A percentile compares a stretch with the other conserved stretches of the same genome.
These are phyloP conservation scores for Penicillium desertorum DNA, from an alignment of 495 filamentous ascomycete genomes.

Conservation along the genomic window DNA sequence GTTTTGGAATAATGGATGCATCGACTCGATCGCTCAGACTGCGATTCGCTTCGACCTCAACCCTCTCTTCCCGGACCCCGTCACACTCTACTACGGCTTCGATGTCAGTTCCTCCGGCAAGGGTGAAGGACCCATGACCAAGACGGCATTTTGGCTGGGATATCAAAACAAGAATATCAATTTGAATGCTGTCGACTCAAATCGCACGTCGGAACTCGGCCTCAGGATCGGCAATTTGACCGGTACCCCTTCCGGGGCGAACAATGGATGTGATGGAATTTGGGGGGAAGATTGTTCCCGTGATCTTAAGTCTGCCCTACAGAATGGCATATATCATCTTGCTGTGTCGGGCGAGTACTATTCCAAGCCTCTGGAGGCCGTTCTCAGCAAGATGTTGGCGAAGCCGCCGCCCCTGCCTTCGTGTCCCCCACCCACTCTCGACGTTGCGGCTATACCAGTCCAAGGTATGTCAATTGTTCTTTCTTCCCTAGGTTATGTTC, in stretches of 20 bases:
- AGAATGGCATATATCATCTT: slow-evolving; percentile 32
- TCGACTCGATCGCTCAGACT: slow-evolving; percentile 46
- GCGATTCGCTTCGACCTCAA: slow-evolving; percentile 38
- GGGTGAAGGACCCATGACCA: slow-evolving; percentile 41
- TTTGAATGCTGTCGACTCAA: slow-evolving; percentile 32
- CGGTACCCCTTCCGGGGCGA: slow-evolving; percentile 35
- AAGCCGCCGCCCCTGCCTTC: slow-evolving; percentile 24
- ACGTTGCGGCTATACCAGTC: slow-evolving; percentile 39
- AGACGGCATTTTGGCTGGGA: slow-evolving; percentile 43
- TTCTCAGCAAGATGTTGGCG: slow-evolving; percentile 32
- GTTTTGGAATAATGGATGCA: slow-evolving; percentile 42
- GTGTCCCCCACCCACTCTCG: slow-evolving; percentile 38
- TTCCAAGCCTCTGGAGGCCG: slow-evolving; percentile 33
- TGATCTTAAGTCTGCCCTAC: slow-evolving; percentile 34
- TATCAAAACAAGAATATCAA: slow-evolving; percentile 38
- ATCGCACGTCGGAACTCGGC: slow-evolving; percentile 44
- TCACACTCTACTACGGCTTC: slow-evolving; percentile 44
- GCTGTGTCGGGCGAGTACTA: slow-evolving; percentile 32
- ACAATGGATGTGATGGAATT: slow-evolving; percentile 46
- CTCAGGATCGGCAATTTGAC: slow-evolving; percentile 46
- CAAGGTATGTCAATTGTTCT: slow-evolving; percentile 30
- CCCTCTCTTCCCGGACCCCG: slow-evolving; percentile 39
- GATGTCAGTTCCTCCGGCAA: slow-evolving; percentile 38
- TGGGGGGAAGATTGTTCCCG: slow-evolving; percentile 40
- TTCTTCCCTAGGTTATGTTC: background rate